Evolutionary conservation across 352 stramenopile genomes (phyloP).

Genomic region (Phytophthora crassamura): DNA sequence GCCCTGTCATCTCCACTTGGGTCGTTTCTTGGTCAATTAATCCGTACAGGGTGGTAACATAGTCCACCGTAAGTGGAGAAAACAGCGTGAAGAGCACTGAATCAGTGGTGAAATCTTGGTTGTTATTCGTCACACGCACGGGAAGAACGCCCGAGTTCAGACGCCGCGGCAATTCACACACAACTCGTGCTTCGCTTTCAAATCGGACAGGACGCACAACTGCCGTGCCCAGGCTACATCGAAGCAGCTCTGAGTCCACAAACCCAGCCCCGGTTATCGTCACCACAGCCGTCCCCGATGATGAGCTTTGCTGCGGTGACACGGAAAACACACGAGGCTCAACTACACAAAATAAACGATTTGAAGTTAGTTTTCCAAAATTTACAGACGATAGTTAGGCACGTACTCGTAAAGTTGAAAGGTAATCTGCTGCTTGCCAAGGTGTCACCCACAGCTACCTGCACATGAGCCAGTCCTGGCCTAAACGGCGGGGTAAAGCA

Average conservation of each 20-base stretch:
- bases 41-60: slow-evolving; percentile 22
- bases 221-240: slow-evolving; percentile 31
- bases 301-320: slow-evolving; percentile 27
- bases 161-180: slow-evolving; percentile 32
- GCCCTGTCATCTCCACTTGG: slow-evolving; percentile 28
- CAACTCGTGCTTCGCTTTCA: slow-evolving; percentile 22
- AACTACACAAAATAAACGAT: slow-evolving; percentile 24
- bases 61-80: slow-evolving; percentile 27
- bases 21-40: slow-evolving; percentile 22
- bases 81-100: slow-evolving; percentile 17
- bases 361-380: neutral
- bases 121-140: slow-evolving; percentile 46
- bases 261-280: slow-evolving; percentile 36
- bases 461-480: slow-evolving; percentile 21
- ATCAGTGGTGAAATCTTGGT: slow-evolving; percentile 47
- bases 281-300: slow-evolving; percentile 14
- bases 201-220: slow-evolving; percentile 17
- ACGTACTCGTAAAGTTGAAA: slow-evolving; percentile 38
- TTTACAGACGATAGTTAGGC: neutral
- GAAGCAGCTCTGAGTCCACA: slow-evolving; percentile 32
- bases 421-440: slow-evolving; percentile 24
- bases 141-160: slow-evolving; percentile 23
- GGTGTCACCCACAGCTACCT: slow-evolving; percentile 24
- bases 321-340: slow-evolving; percentile 34
- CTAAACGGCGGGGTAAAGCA: slow-evolving; percentile 34